Evolutionary conservation across 345 rosid genomes (phyloP), one percentile per base, ranked within the genome.

Genomic region (Ceriops tagal): DNA sequence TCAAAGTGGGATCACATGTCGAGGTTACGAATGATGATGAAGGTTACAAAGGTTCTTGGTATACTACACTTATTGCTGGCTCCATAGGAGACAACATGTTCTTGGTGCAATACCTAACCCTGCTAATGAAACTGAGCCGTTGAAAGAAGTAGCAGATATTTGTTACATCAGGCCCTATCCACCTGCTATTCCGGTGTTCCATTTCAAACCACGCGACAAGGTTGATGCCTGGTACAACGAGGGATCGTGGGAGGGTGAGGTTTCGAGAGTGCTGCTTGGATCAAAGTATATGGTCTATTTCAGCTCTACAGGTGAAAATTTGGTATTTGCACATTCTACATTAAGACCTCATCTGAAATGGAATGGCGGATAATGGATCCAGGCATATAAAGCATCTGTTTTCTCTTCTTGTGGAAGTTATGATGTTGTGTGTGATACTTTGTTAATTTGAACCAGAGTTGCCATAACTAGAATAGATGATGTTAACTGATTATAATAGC

Each of bases 21-120:
- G 77, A 73, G 34, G 72, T 73, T 43, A 73, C 32, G 27, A 67
- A 32, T 31, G 72, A 73, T 67, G 77, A 73, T 28, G 72, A 61
- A 53, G 77, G 77, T n/a, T 73, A 66, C 60, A 10, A 52, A 10
- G 77, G 72, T 67, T 55, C 77, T 62, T 73, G 72, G 77, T 73
- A 22, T 43, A 58, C n/a, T 53, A 71, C 65, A 6, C 22, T 9
- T 34, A 27, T 73, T 31, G 13, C 67, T 53, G 77, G 66, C 13
- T 39, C 39, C 31, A 39, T 34, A 19, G 77, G 77, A 35, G 53
- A 26, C 6, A 58, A 73, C 53, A 61, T n/a, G 10, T 52, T 59
- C 30, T 16, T 73, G 71, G 66, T 73, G 24, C 46, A 73, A 62
- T 73, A 67, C 58, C 13, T 55, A 19, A 34, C 53, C 63, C 56